Conservation (phyloP, 2,329 filamentous ascomycete species). For the Microsporum canis region DNA sequence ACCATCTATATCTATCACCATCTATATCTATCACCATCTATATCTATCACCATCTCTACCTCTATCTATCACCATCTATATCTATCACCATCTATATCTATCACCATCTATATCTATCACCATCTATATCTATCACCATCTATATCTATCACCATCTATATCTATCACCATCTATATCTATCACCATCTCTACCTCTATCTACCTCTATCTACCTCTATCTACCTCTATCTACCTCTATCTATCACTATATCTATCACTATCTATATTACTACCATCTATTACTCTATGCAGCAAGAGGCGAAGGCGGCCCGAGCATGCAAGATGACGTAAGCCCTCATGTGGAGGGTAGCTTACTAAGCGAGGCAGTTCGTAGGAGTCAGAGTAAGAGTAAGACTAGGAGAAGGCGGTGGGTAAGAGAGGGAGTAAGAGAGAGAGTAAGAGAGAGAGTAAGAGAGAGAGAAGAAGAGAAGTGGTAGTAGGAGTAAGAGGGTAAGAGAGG, state of each 20-base stretch:
- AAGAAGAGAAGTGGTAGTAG: too few species aligned
- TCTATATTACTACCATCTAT: too few species aligned
- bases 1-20: too few species aligned
- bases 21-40: slow-evolving; percentile 13
- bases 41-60: too few species aligned
- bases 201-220: background rate
- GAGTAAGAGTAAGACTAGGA: background rate
- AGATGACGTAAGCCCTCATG: background rate
- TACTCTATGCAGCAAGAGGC: background rate
- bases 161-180: slow-evolving; percentile 19
- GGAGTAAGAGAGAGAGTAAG: too few species aligned
- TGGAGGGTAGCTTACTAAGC: background rate
- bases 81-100: slow-evolving; percentile 3
- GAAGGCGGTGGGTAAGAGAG: too few species aligned
- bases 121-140: background rate
- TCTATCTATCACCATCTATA: background rate
- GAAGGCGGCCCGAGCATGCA: background rate
- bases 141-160: slow-evolving; percentile 11
- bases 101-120: background rate
- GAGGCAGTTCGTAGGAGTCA: background rate
- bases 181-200: background rate
- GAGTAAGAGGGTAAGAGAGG: background rate
- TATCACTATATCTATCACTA: too few species aligned
- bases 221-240: too few species aligned
- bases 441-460: too few species aligned